These are phyloP conservation scores for Knoxia roxburghii DNA, from an alignment of 257 asterid genomes.

Conservation along the genomic window DNA sequence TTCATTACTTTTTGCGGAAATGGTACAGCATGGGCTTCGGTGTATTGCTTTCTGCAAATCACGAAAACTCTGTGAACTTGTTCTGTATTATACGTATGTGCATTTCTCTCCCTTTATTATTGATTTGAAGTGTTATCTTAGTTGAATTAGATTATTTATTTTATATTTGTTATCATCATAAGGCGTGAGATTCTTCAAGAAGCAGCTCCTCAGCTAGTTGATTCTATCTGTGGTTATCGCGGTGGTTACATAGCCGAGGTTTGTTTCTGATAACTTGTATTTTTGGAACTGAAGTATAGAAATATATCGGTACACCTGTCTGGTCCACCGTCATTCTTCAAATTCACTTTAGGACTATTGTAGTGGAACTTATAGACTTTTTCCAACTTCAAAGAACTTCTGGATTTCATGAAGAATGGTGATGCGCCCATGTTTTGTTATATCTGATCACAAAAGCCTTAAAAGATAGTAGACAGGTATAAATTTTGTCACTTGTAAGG, in stretches of 20 bases:
- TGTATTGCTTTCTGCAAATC: slow-evolving; percentile 95
- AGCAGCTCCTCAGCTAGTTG: slow-evolving; percentile 60
- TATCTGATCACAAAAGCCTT: neutral
- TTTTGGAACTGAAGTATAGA: neutral
- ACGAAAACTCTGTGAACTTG: slow-evolving; percentile 96
- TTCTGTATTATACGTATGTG: slow-evolving; percentile 83
- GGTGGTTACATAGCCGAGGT: slow-evolving; percentile 94
- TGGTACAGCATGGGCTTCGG: slow-evolving; percentile 95
- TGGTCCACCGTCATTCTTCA: neutral
- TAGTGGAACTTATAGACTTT: neutral
- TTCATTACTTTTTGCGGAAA: slow-evolving; percentile 80
- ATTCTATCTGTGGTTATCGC: slow-evolving; percentile 67
- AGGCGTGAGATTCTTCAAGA: slow-evolving; percentile 88
- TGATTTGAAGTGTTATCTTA: slow-evolving; percentile 18
- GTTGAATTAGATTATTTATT: slow-evolving; percentile 12
- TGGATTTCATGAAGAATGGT: neutral
- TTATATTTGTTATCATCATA: slow-evolving; percentile 23
- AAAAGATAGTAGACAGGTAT: neutral
- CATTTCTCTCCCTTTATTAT: slow-evolving; percentile 15
- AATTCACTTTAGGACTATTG: neutral
- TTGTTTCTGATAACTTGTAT: slow-evolving; percentile 23
- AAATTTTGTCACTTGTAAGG: neutral
- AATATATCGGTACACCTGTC: neutral
- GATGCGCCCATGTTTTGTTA: neutral
- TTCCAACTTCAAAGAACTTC: neutral